Evolutionary conservation across 2,329 filamentous ascomycete genomes (phyloP), one percentile per base, ranked within the genome.

Genomic region (Fusarium marasasianum): DNA sequence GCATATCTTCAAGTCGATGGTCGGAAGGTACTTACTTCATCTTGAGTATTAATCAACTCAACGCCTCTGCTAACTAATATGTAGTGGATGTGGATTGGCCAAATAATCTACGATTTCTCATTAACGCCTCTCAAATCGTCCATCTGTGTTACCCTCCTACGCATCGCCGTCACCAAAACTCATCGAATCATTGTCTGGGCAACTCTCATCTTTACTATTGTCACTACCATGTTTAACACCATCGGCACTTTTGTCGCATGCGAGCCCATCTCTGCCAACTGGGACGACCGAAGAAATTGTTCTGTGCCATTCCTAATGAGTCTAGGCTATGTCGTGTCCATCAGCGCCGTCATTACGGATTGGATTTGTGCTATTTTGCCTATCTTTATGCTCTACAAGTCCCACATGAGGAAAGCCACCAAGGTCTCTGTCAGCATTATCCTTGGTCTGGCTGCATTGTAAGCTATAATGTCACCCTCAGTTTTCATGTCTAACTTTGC

Each of bases 401-500:
- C 70, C 3, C 35, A 66, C 5, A 76, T 76, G 73, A 66, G 65
- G 37, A 59, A 20, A 17, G 45, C 58, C 9, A 69, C 63, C 5
- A 76, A 76, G 51, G 17, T 76, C 18, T 74, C 70, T 6, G 59
- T 76, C 0, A 63, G 50, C 11, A 47, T 76, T 0, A 66, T 76
- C 17, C 73, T 76, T 9, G 63, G 66, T 3, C 48, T 76, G 24
- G 73, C 66, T 41, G 47, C 62, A 33, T 6, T 75, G 73, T 75
- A 60, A 38, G 47, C n/a, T 22, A 3, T 20, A 6, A 2, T 26
- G 8, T 1, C 18, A 13, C 1, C 12, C 1, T 24, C 5, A 9
- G 3, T 5, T 6, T 33, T 1, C 8, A 12, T 15, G 9, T 22
- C 40, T 54, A n/a, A 44, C 10, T 2, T 17, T 3, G 4, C 0